Evolutionary conservation across 1,139 yeast genomes (phyloP).

Genomic region (Chernovozyma aurita): DNA sequence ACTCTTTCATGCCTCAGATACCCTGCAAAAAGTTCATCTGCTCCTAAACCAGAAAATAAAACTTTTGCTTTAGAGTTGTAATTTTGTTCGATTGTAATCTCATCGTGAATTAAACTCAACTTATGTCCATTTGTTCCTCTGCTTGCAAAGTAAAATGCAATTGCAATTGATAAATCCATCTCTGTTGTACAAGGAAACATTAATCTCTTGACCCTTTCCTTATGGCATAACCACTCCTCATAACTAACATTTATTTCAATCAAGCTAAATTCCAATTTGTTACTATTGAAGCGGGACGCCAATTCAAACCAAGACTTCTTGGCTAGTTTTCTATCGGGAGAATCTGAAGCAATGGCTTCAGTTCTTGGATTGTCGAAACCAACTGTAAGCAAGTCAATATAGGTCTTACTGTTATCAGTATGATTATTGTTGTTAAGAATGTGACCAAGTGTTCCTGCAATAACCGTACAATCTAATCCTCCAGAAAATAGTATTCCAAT

Average conservation of each 20-base stretch:
- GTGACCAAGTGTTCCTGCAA: slow-evolving; percentile 48
- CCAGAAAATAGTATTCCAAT: slow-evolving; percentile 83
- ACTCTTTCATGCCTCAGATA: slow-evolving; percentile 71
- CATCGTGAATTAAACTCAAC: slow-evolving; percentile 11
- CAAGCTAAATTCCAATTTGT: slow-evolving; percentile 36
- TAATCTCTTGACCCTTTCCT: slow-evolving; percentile 50
- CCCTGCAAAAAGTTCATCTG: slow-evolving; percentile 94
- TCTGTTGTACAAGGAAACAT: slow-evolving; percentile 87
- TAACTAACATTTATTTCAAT: slow-evolving; percentile 73
- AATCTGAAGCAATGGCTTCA: slow-evolving; percentile 48
- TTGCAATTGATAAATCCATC: slow-evolving; percentile 92
- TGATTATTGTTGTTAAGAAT: neutral
- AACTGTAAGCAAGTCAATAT: slow-evolving; percentile 77
- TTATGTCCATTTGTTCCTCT: slow-evolving; percentile 43
- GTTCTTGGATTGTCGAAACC: slow-evolving; percentile 93
- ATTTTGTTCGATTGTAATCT: slow-evolving; percentile 5
- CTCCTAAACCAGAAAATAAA: slow-evolving; percentile 90
- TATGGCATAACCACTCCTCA: slow-evolving; percentile 52
- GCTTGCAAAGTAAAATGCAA: slow-evolving; percentile 91
- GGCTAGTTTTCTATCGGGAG: slow-evolving; percentile 84
- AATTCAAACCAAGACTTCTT: slow-evolving; percentile 55
- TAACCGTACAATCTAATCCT: slow-evolving; percentile 85
- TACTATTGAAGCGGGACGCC: slow-evolving; percentile 29
- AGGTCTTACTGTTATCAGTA: slow-evolving; percentile 1
- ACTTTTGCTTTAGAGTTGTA: slow-evolving; percentile 61